A percentile compares a stretch with the other conserved stretches of the same genome.
These are phyloP conservation scores for Ganoderma sinense DNA, from an alignment of 1,284 basidiomycete species.

Conservation along the genomic window DNA sequence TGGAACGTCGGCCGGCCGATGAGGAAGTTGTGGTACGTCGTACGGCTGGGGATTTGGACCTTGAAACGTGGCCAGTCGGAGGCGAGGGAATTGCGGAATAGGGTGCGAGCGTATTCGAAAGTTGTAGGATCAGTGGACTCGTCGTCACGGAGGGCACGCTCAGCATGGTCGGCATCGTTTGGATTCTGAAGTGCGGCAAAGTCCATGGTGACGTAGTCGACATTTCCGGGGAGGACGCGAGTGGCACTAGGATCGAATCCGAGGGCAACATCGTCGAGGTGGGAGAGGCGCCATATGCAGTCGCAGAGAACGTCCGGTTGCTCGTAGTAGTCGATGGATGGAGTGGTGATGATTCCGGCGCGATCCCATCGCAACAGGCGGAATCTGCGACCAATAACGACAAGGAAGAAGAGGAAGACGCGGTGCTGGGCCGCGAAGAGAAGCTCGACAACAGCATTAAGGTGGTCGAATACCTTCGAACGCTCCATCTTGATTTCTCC, in stretches of 20 bases:
- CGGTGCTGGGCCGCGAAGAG: constrained; percentile 12
- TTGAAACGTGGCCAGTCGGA: constrained; percentile 6
- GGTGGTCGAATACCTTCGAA: not conserved
- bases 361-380: constrained; percentile 17
- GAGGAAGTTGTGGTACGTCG: constrained; percentile 1
- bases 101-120: constrained; percentile 9
- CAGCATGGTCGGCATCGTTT: not conserved
- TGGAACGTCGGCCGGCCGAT: constrained; percentile 14
- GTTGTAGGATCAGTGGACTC: not conserved
- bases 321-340: constrained; percentile 13
- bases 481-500: not conserved
- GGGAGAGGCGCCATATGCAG: constrained; percentile 10
- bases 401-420: constrained; percentile 9
- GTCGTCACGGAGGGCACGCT: not conserved
- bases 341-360: constrained; percentile 13
- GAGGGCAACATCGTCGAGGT: not conserved
- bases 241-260: constrained; percentile 16
- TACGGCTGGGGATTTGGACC: constrained; percentile 1
- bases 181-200: not conserved
- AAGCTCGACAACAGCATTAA: not conserved
- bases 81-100: constrained; percentile 6
- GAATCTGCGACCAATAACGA: constrained; percentile 3
- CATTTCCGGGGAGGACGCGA: not conserved
- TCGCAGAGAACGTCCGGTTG: constrained; percentile 8
- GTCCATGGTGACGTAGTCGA: constrained; percentile 8